Percentiles rank a stretch among this genome's conserved stretches.
These are phyloP conservation scores for Dactylellina cionopaga DNA, from an alignment of 2,329 filamentous ascomycete genomes.

Conservation along the genomic window DNA sequence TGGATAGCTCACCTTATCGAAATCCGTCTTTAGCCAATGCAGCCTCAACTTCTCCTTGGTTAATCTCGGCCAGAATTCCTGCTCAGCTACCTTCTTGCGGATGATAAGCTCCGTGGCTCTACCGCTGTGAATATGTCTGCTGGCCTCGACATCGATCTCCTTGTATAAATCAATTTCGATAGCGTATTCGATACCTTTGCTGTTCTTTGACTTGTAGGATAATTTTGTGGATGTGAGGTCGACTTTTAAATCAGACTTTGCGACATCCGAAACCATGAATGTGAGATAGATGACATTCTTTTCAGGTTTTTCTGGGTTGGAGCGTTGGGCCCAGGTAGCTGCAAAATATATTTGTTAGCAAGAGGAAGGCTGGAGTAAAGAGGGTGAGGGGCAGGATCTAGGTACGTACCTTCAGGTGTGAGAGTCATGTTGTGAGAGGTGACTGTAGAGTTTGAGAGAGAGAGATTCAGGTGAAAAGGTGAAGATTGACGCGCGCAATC, in stretches of 20 bases:
- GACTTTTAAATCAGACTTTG: slow-evolving; percentile 78
- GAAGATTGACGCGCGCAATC: not conserved
- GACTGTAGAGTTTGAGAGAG: not conserved
- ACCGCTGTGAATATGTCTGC: slow-evolving; percentile 86
- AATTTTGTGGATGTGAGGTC: slow-evolving; percentile 81
- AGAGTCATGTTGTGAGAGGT: not conserved
- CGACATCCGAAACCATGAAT: slow-evolving; percentile 86
- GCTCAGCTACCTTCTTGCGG: slow-evolving; percentile 94
- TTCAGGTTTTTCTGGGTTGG: slow-evolving; percentile 77
- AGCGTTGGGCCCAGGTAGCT: slow-evolving; percentile 99
- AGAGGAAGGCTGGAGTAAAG: not conserved
- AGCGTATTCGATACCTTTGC: slow-evolving; percentile 82
- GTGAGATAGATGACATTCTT: slow-evolving; percentile 97
- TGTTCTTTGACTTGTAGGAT: slow-evolving; percentile 82
- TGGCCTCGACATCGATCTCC: slow-evolving; percentile 86
- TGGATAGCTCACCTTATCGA: slow-evolving; percentile 80
- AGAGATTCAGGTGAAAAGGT: not conserved
- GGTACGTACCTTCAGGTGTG: slow-evolving; percentile 38
- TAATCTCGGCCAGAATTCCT: slow-evolving; percentile 94
- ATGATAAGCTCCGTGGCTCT: slow-evolving; percentile 91
- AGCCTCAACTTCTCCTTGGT: slow-evolving; percentile 89
- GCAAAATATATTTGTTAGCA: slow-evolving; percentile 42
- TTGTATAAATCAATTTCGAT: slow-evolving; percentile 87
- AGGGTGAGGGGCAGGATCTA: not conserved
- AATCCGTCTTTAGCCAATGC: slow-evolving; percentile 98